Evolutionary conservation across 2,329 filamentous ascomycete genomes (phyloP), one percentile per base, ranked within the genome.

Genomic region (Diplocarpon mali): DNA sequence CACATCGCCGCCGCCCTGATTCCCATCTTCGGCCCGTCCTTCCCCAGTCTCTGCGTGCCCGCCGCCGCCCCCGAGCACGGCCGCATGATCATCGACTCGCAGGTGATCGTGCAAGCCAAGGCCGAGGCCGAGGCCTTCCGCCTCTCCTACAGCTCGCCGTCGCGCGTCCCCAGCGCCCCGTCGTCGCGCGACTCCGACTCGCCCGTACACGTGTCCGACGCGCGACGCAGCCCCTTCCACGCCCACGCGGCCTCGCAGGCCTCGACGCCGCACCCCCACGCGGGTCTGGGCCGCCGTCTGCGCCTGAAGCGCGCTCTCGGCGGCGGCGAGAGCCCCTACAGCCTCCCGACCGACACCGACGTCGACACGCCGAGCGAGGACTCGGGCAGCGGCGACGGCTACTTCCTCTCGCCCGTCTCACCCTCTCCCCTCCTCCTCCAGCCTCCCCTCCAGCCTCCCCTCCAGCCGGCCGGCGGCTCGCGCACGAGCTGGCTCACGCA

Each of bases 11-110:
- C 81, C 46, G 89, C 85, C 0, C 68, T 98, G 44, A 92, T 92
- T 8, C 92, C 92, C 5, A 72, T 98, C 48, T 98, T 98, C 62
- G 92, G 92, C 0, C 75, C 79, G 11, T 73, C 78, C 34, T 98
- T 98, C 61, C 80, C 86, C 2, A 69, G 71, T 2, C 66, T 78
- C 37, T 98, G 92, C 62, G 67, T 82, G 12, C 71, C 66, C 1
- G 78, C 79, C 1, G 69, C 74, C n/a, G 70, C 80, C 30, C 66
- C 74, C n/a, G 71, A 72, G 12, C 86, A 78, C 60, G 75, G 71
- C 10, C 71, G 72, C 38, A 85, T 86, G 80, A 64, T 73, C 16
- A 86, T 89, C 55, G 70, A 75, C 44, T 67, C 67, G 2, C 60
- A 64, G 0, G 71, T 82, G 35, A 70, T 85, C 14, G 57, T 61